These are phyloP conservation scores for Tetragonia tetragonoides DNA, from an alignment of 148 eudicot genomes.

Conservation along the genomic window DNA sequence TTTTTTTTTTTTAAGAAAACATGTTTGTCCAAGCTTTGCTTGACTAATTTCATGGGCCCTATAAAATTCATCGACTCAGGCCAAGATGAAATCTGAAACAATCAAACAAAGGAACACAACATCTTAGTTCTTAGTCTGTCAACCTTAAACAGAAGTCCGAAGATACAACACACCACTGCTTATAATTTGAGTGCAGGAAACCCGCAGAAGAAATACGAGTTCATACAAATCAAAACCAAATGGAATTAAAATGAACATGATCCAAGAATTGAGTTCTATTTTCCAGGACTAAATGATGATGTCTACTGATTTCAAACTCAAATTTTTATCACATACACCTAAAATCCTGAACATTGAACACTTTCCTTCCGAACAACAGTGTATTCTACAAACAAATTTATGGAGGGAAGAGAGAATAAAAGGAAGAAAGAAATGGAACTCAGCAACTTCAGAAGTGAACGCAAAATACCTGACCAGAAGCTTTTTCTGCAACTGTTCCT, in stretches of 20 bases:
- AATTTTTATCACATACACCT: neutral
- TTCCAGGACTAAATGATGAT: neutral
- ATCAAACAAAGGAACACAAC: neutral
- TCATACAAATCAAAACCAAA: neutral
- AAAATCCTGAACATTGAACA: neutral
- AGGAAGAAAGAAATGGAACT: neutral
- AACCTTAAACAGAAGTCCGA: neutral
- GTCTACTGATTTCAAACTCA: neutral
- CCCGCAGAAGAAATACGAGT: neutral
- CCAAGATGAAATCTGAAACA: neutral
- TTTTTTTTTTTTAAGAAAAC: too few species aligned
- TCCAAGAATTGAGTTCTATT: neutral
- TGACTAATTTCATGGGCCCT: too few species aligned
- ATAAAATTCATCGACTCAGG: neutral
- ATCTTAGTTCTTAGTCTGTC: neutral
- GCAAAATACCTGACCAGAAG: conserved; percentile 82
- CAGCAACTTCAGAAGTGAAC: neutral
- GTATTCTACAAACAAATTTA: neutral
- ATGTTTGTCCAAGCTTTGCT: too few species aligned
- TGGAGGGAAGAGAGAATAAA: neutral
- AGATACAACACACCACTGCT: neutral
- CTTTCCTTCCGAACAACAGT: neutral
- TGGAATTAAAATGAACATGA: neutral
- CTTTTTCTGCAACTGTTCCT: conserved; percentile 66
- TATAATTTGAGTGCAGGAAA: neutral